phyloP scores from a whole-genome alignment of 1,139 yeast genomes.

The Magnusiomyces starmeri region DNA sequence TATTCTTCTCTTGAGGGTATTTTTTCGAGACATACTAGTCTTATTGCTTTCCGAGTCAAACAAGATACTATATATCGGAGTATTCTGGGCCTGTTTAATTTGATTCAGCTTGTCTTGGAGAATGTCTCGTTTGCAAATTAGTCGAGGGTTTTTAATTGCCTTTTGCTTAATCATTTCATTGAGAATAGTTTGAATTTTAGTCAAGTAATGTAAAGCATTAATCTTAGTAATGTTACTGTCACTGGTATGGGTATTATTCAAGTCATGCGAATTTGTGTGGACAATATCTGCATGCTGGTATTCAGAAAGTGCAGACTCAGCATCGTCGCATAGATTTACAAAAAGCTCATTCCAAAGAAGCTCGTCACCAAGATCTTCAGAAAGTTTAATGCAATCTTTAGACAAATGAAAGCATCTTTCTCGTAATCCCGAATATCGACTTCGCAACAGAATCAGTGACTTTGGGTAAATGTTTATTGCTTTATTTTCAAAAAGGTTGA shows the following conservation, averaged over 20 bases:
- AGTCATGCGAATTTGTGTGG: not conserved
- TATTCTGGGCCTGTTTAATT: not conserved
- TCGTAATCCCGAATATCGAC: not conserved
- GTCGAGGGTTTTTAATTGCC: not conserved
- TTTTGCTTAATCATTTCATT: not conserved
- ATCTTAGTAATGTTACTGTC: not conserved
- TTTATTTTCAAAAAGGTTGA: slow-evolving; percentile 1
- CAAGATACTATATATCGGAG: not conserved
- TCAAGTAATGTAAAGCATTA: not conserved
- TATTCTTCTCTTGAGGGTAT: not conserved
- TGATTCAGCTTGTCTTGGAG: not conserved
- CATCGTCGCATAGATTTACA: not conserved
- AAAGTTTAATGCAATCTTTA: slow-evolving; percentile 1
- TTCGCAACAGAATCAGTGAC: not conserved
- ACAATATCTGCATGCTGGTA: not conserved
- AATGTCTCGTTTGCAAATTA: not conserved
- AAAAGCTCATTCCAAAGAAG: not conserved
- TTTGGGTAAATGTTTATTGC: slow-evolving; percentile 2
- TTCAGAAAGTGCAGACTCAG: not conserved
- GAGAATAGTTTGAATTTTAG: not conserved
- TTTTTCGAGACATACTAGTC: not conserved
- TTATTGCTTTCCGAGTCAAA: not conserved
- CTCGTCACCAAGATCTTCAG: not conserved
- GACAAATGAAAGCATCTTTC: not conserved
- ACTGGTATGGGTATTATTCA: not conserved